Percentiles rank a stretch among this genome's conserved stretches.
phyloP scores from a whole-genome alignment of 2,329 filamentous ascomycete species.

The Fusarium succisae region DNA sequence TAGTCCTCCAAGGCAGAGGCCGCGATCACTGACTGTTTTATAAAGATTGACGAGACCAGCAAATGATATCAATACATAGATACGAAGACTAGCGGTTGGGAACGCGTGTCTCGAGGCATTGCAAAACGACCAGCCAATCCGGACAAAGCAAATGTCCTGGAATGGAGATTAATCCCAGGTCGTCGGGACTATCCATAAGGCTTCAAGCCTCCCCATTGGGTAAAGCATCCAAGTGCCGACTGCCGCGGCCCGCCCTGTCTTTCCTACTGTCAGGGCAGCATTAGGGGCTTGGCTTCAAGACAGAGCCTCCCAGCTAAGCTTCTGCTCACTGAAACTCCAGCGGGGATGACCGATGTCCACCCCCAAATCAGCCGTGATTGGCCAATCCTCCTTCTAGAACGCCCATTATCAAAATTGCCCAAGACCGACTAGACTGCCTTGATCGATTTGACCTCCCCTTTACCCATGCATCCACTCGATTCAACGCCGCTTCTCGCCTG shows the following conservation, averaged over 20 bases:
- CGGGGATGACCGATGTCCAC: not conserved
- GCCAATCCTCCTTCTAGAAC: slow-evolving; percentile 25
- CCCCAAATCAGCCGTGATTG: not conserved
- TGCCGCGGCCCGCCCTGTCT: slow-evolving; percentile 4
- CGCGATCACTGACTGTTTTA: not conserved
- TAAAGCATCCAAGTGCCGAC: not conserved
- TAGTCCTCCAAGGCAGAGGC: not conserved
- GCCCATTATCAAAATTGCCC: slow-evolving; percentile 3
- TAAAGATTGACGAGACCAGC: not conserved
- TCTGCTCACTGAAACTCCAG: slow-evolving; percentile 17
- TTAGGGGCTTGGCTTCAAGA: slow-evolving; percentile 11
- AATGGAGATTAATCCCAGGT: slow-evolving; percentile 28
- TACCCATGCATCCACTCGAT: slow-evolving; percentile 21
- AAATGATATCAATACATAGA: not conserved
- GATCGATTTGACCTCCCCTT: slow-evolving; percentile 16
- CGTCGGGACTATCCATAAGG: slow-evolving; percentile 1
- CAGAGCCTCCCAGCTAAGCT: slow-evolving; percentile 26
- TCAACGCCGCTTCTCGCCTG: slow-evolving; percentile 10
- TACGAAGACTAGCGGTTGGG: not conserved
- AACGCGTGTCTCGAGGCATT: not conserved
- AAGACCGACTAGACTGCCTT: not conserved
- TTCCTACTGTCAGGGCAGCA: slow-evolving; percentile 7
- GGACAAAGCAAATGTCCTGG: slow-evolving; percentile 17
- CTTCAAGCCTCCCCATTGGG: slow-evolving; percentile 11
- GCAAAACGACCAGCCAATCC: slow-evolving; percentile 20